These are phyloP conservation scores for Lichenothelia convexa DNA, from an alignment of 495 filamentous ascomycete species.

Conservation along the genomic window DNA sequence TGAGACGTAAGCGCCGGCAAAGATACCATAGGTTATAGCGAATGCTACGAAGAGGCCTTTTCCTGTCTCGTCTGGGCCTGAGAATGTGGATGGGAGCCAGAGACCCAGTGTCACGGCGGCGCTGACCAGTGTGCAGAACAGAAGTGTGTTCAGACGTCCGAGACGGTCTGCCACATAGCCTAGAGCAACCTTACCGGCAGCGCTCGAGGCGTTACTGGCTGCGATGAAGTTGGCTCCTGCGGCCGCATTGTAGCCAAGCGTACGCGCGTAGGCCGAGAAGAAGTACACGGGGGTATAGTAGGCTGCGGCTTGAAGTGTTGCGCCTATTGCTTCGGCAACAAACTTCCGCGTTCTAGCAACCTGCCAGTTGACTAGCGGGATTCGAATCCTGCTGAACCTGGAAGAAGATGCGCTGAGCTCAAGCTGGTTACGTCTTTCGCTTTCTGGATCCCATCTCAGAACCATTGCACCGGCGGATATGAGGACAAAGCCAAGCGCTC, in stretches of 20 bases:
- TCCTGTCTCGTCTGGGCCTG: slow-evolving; percentile 10
- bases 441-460: too few species aligned
- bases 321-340: slow-evolving; percentile 17
- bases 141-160: slow-evolving; percentile 24
- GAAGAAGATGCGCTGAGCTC: slow-evolving; percentile 3
- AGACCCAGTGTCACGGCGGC: slow-evolving; percentile 20
- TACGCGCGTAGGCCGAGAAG: slow-evolving; percentile 21
- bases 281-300: slow-evolving; percentile 26
- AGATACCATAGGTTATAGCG: slow-evolving; percentile 23
- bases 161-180: slow-evolving; percentile 14
- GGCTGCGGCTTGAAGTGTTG: slow-evolving; percentile 22
- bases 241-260: slow-evolving; percentile 23
- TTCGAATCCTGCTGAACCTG: slow-evolving; percentile 8
- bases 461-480: neutral
- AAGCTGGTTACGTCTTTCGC: too few species aligned
- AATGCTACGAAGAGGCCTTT: slow-evolving; percentile 22
- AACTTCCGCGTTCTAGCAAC: slow-evolving; percentile 21
- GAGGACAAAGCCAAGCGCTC: slow-evolving; percentile 17
- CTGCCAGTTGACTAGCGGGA: slow-evolving; percentile 19
- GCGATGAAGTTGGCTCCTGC: slow-evolving; percentile 20
- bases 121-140: slow-evolving; percentile 23
- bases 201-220: slow-evolving; percentile 13
- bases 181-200: slow-evolving; percentile 12
- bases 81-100: slow-evolving; percentile 26
- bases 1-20: slow-evolving; percentile 25